Evolutionary conservation across 73 alveolate genomes (phyloP), one percentile per base, ranked within the genome.

Genomic region (Effrenium voratum): DNA sequence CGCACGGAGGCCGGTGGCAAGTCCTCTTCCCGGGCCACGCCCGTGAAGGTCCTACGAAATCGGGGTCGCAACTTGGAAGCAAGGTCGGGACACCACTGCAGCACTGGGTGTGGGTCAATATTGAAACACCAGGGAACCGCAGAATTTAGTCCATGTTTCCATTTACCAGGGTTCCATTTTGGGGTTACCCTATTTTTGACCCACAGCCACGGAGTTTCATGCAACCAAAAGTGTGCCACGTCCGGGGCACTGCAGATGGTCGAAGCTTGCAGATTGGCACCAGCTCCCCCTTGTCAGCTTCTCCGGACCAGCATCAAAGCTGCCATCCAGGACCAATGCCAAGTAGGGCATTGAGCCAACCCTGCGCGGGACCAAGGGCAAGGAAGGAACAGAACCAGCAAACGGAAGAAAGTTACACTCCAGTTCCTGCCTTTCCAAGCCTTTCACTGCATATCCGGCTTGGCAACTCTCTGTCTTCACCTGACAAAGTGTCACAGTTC

Each of bases 321-420:
- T 84, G 30, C 93, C 93, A 55, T 84, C 93, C 59, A 84, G 57
- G 45, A 84, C 93, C 93, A 84, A 32, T 55, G 75, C 93, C 5
- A 46, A 59, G 80, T 84, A 84, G 3, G 93, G 80, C 93, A 84
- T 84, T 6, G 93, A 84, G 59, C 93, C 59, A 40, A 84, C 93
- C 93, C 93, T 84, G 57, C 38, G 75, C 50, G n/a, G 44, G 12
- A 55, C 22, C 12, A 55, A 55, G 12, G 68, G 68, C 30, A 15
- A 63, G 77, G 40, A 15, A 5, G 0, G 41, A 66, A 0, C 15
- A 13, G 79, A n/a, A 66, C 40, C 30, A 40, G 40, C 43, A 66
- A 66, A 66, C 30, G 44, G 15, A 16, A 4, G 77, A 63, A 63
- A 15, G 40, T 26, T 63, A 15, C 79, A 66, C 79, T 13, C 0